phyloP scores from a whole-genome alignment of 2,329 filamentous ascomycete species.

The Sclerotinia borealis region DNA sequence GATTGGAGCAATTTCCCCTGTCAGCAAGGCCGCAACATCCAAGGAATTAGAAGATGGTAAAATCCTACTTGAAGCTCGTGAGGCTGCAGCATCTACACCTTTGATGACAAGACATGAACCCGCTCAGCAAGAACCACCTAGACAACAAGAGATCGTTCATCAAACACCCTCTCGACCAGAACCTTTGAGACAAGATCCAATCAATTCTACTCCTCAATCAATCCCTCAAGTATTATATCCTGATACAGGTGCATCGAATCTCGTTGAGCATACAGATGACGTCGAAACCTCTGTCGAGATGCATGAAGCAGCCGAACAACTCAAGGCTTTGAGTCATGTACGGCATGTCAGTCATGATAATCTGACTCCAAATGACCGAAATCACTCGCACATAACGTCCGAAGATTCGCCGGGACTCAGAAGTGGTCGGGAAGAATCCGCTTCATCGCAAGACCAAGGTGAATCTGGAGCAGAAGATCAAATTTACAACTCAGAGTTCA shows the following conservation, averaged over 20 bases:
- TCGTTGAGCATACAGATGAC: constrained; percentile 39
- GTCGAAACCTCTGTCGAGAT: constrained; percentile 62
- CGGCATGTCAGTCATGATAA: constrained; percentile 48
- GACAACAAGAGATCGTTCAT: constrained; percentile 14
- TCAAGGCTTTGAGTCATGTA: constrained; percentile 60
- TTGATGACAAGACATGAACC: constrained; percentile 40
- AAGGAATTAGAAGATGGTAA: constrained; percentile 53
- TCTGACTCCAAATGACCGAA: constrained; percentile 26
- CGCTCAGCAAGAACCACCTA: constrained; percentile 11
- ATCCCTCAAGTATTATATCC: constrained; percentile 26
- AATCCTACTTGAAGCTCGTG: constrained; percentile 43
- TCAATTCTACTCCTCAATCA: constrained; percentile 26
- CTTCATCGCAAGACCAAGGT: constrained; percentile 35
- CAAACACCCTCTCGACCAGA: constrained; percentile 21
- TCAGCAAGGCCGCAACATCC: constrained; percentile 38
- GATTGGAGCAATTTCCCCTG: constrained; percentile 40
- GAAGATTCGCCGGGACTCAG: constrained; percentile 30
- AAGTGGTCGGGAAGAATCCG: constrained; percentile 38
- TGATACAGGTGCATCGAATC: constrained; percentile 21
- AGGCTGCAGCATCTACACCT: constrained; percentile 32
- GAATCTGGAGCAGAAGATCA: constrained; percentile 39
- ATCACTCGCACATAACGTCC: constrained; percentile 30
- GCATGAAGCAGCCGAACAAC: constrained; percentile 61
- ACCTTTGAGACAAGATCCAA: constrained; percentile 21
- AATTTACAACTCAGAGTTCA: constrained; percentile 32